Percentiles rank a stretch among this genome's conserved stretches.
phyloP scores from a whole-genome alignment of 352 stramenopile genomes.

The Phytophthora crassamura region DNA sequence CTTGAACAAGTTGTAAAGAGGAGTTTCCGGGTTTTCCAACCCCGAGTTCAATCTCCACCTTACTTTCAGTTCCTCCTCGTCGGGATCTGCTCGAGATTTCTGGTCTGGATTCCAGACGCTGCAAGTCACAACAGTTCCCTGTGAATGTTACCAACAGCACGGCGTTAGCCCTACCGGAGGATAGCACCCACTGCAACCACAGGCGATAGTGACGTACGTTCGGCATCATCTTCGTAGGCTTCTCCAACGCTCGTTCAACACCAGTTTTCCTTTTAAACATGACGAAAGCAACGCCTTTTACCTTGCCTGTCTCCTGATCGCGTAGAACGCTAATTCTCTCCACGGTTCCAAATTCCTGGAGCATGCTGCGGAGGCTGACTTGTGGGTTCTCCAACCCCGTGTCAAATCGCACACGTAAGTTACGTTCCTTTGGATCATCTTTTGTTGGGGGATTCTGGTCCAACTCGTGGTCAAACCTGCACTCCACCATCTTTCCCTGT shows the following conservation, averaged over 20 bases:
- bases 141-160: no score
- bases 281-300: slow-evolving; percentile 70
- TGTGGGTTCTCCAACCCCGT: slow-evolving; percentile 49
- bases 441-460: no score
- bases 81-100: no score
- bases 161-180: no score
- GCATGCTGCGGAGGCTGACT: slow-evolving; percentile 53
- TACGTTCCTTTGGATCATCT: no score
- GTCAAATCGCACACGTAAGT: slow-evolving; percentile 41
- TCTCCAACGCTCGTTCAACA: slow-evolving; percentile 51
- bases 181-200: no score
- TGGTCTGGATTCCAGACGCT: no score
- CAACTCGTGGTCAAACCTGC: slow-evolving; percentile 14
- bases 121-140: no score
- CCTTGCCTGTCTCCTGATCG: slow-evolving; percentile 50
- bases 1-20: slow-evolving; percentile 61
- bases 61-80: no score
- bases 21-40: slow-evolving; percentile 31
- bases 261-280: slow-evolving; percentile 74
- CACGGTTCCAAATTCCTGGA: slow-evolving; percentile 60
- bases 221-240: slow-evolving; percentile 31
- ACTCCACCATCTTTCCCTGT: slow-evolving; percentile 10
- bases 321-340: slow-evolving; percentile 56
- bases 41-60: no score
- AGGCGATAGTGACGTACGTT: no score